Percentiles rank a stretch among this genome's conserved stretches.
phyloP scores from a whole-genome alignment of 2,329 filamentous ascomycete genomes.

The Paraconiothyrium sp. region DNA sequence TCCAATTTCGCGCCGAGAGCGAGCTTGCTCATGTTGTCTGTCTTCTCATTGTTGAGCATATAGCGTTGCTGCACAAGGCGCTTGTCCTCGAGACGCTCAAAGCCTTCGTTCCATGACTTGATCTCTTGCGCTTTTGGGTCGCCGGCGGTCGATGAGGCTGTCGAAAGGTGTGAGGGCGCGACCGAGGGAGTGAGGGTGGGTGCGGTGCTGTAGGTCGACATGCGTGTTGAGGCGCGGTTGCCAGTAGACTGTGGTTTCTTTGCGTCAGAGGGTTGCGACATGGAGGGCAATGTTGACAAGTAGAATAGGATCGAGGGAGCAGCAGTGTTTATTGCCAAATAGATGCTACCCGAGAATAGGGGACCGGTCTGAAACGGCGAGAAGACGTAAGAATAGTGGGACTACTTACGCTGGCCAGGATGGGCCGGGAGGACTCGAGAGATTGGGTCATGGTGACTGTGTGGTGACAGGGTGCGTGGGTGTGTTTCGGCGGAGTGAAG shows the following conservation, averaged over 20 bases:
- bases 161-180: constrained; percentile 54
- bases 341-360: constrained; percentile 25
- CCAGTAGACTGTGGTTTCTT: constrained; percentile 41
- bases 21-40: constrained; percentile 82
- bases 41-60: constrained; percentile 79
- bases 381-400: constrained; percentile 31
- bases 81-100: constrained; percentile 91
- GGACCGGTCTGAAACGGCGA: constrained; percentile 39
- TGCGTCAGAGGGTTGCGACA: constrained; percentile 40
- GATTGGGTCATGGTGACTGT: constrained; percentile 48
- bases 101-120: constrained; percentile 78
- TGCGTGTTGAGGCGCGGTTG: constrained; percentile 55
- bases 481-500: constrained; percentile 20
- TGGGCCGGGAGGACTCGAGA: constrained; percentile 52
- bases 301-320: constrained; percentile 13
- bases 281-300: constrained; percentile 22
- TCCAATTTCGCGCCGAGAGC: constrained; percentile 91
- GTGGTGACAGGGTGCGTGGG: constrained; percentile 9
- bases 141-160: constrained; percentile 44
- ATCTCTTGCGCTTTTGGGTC: constrained; percentile 69
- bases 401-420: constrained; percentile 52
- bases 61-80: constrained; percentile 84
- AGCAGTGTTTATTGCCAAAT: constrained; percentile 29
- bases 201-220: constrained; percentile 61
- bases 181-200: constrained; percentile 62